Percentiles rank a stretch among this genome's conserved stretches.
These are phyloP conservation scores for Micractinium sp. DNA, from an alignment of 139 green algal genomes.

Conservation along the genomic window DNA sequence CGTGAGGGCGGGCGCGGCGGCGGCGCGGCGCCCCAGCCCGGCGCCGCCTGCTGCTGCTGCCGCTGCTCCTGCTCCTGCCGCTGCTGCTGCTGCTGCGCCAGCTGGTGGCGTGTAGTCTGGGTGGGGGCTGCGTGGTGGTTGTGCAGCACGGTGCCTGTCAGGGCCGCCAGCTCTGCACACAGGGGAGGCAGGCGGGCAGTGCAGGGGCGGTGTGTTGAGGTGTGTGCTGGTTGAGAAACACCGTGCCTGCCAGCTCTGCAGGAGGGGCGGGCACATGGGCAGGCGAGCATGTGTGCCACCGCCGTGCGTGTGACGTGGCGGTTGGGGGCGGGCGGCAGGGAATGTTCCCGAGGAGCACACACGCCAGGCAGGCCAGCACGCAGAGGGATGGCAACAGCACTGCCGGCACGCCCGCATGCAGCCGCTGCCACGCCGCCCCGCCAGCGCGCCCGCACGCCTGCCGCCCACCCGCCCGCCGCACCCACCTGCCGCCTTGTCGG, in stretches of 20 bases:
- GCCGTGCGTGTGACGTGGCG: neutral
- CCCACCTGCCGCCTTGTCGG: slow-evolving; percentile 21
- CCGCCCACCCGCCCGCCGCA: neutral
- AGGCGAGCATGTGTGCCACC: neutral
- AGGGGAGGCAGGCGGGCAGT: neutral
- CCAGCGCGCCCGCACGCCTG: neutral
- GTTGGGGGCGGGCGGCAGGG: too few relatives aligned
- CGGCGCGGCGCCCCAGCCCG: neutral
- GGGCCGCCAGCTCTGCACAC: slow-evolving; percentile 11
- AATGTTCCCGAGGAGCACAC: too few relatives aligned
- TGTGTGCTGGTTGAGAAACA: too few relatives aligned
- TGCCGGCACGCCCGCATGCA: neutral
- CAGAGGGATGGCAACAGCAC: neutral
- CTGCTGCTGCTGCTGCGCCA: slow-evolving; percentile 30
- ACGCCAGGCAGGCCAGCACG: slow-evolving; percentile 13
- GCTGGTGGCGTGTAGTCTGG: slow-evolving; percentile 27
- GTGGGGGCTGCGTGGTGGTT: slow-evolving; percentile 22
- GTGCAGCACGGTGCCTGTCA: slow-evolving; percentile 46
- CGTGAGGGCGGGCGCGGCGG: neutral
- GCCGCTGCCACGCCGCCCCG: too few relatives aligned
- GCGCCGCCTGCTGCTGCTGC: neutral
- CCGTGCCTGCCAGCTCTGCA: too few relatives aligned
- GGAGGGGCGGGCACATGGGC: neutral
- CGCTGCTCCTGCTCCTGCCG: neutral
- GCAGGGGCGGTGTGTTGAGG: too few relatives aligned